Evolutionary conservation across 305 asterid genomes (phyloP).

Genomic region (Fraxinus sp.): DNA sequence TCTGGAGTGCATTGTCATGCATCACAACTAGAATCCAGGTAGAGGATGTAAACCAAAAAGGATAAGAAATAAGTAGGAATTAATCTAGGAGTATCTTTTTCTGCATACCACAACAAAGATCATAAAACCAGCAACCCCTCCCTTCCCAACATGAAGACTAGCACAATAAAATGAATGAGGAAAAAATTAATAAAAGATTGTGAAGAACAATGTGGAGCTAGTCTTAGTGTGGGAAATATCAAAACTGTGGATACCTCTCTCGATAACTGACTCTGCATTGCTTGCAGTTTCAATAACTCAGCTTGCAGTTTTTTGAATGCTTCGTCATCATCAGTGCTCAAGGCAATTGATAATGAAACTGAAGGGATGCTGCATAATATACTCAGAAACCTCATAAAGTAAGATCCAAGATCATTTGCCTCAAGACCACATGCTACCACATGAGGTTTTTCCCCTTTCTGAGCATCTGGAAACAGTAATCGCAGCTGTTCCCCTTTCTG

Average conservation of each 20-base stretch:
- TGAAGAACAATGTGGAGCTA: not conserved
- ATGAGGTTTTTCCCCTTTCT: conserved; percentile 63
- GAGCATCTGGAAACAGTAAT: conserved; percentile 66
- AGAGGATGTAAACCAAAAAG: not conserved
- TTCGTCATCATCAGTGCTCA: conserved; percentile 69
- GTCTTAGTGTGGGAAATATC: not conserved
- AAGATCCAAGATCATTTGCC: conserved; percentile 80
- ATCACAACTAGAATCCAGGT: not conserved
- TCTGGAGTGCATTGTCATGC: not conserved
- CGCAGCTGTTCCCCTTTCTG: conserved; percentile 82
- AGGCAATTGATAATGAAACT: conserved; percentile 71
- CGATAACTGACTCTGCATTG: conserved; percentile 68
- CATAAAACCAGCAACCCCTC: not conserved
- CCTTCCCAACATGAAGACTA: not conserved
- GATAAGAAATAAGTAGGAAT: not conserved
- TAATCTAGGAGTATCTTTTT: not conserved
- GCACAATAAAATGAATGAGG: not conserved
- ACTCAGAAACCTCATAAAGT: conserved; percentile 70
- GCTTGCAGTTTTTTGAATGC: conserved; percentile 72
- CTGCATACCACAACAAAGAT: not conserved
- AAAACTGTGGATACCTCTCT: conserved; percentile 54
- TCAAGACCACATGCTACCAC: conserved; percentile 57
- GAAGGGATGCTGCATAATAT: conserved; percentile 87
- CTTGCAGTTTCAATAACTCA: conserved; percentile 65
- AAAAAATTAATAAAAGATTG: not conserved